phyloP scores from a whole-genome alignment of 805 yeast genomes.

The Yamadazyma scolyti region DNA sequence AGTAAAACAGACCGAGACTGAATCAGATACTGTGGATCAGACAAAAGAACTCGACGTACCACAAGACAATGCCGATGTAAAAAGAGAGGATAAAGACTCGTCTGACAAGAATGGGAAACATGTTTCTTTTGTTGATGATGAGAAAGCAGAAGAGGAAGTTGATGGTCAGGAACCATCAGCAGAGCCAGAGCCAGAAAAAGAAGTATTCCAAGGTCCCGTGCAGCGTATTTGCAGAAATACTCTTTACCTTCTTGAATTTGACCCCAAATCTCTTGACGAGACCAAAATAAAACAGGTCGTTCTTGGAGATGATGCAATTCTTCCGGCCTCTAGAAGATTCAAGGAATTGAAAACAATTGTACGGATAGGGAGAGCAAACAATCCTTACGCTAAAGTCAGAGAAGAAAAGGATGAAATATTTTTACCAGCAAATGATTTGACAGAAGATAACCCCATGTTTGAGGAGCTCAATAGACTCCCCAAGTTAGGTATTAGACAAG shows the following conservation, averaged over 20 bases:
- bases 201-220: slow-evolving; percentile 62
- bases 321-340: slow-evolving; percentile 51
- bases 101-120: slow-evolving; percentile 7
- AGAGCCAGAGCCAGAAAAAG: slow-evolving; percentile 13
- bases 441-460: slow-evolving; percentile 36
- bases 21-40: too few species aligned
- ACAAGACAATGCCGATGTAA: slow-evolving; percentile 1
- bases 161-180: slow-evolving; percentile 1
- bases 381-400: slow-evolving; percentile 32
- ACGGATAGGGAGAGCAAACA: slow-evolving; percentile 36
- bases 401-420: slow-evolving; percentile 32
- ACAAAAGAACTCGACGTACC: not conserved
- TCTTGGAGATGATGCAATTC: slow-evolving; percentile 59
- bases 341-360: slow-evolving; percentile 52
- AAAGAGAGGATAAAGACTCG: slow-evolving; percentile 1
- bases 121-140: slow-evolving; percentile 11
- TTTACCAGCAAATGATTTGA: slow-evolving; percentile 28
- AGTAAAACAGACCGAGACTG: too few species aligned
- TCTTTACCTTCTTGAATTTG: slow-evolving; percentile 51
- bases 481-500: slow-evolving; percentile 54
- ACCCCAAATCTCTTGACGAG: slow-evolving; percentile 26
- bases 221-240: slow-evolving; percentile 57
- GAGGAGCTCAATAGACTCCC: slow-evolving; percentile 49
- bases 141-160: slow-evolving; percentile 4
- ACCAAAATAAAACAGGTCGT: slow-evolving; percentile 31